These are phyloP conservation scores for Amaranthus cruentus DNA, from an alignment of 148 eudicot genomes.

Conservation along the genomic window DNA sequence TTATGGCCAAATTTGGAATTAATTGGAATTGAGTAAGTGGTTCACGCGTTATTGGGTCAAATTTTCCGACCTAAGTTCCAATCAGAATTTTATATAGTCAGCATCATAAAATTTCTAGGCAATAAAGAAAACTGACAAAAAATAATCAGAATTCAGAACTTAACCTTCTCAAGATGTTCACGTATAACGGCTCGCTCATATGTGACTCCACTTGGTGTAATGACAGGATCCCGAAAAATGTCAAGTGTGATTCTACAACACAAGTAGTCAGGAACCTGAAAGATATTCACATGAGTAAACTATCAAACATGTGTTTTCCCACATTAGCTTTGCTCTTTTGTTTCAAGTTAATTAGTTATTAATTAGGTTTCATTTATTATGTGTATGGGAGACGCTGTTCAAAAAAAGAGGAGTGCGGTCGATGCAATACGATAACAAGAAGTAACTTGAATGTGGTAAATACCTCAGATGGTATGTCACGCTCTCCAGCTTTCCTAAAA, in stretches of 20 bases:
- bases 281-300: conserved; percentile 6
- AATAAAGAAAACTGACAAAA: not conserved
- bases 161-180: conserved; percentile 73
- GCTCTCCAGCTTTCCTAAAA: conserved; percentile 69
- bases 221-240: conserved; percentile 89
- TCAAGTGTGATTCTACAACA: conserved; percentile 87
- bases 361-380: too few species aligned
- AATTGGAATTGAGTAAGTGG: conserved; percentile 46
- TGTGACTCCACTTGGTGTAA: conserved; percentile 83
- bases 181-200: conserved; percentile 85
- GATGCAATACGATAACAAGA: not conserved
- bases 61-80: conserved; percentile 58
- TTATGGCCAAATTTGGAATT: conserved; percentile 77
- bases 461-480: conserved; percentile 75
- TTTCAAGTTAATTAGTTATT: too few species aligned
- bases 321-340: too few species aligned
- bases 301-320: not conserved
- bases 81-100: conserved; percentile 8
- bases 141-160: not conserved
- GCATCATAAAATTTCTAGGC: not conserved
- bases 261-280: conserved; percentile 84
- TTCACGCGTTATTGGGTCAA: conserved; percentile 79
- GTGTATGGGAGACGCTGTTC: too few species aligned
- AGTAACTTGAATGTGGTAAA: not conserved
- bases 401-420: too few species aligned